Evolutionary conservation across 2,329 filamentous ascomycete genomes (phyloP), one percentile per base, ranked within the genome.

Genomic region (Fusarium begoniae): DNA sequence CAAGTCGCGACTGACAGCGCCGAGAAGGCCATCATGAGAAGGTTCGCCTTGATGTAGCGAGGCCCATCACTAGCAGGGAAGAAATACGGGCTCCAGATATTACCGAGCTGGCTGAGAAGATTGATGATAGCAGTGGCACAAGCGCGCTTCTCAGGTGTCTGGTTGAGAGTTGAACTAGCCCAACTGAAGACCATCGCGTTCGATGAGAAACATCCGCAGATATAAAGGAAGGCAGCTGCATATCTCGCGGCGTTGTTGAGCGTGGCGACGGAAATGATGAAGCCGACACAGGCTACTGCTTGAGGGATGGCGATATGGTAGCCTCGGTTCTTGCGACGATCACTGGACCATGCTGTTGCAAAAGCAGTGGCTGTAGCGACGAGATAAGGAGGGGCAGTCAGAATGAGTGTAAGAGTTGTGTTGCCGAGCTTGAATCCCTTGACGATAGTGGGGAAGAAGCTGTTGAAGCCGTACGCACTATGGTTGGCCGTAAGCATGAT

Each of bases 1-100:
- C 35, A 41, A 20, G 57, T 60, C 17, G 13, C 43, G 2, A 59
- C 44, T 2, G 44, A 59, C 8, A 69, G 38, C 10, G 37, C 15
- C 5, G 68, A 72, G 28, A 72, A 72, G 0, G 47, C 63, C 69
- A 72, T 72, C 76, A 79, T 79, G 11, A 79, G 50, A 0, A 80
- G 53, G 22, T 75, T 78, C 2, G 78, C 78, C 38, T 73, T 70
- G 8, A 65, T 26, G 24, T 78, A 79, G 3, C 77, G 73, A 2
- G 77, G 78, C 3, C 74, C 74, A 26, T 79, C 77, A 10, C 47
- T 61, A 5, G 69, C 40, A 3, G 68, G 70, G 41, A 80, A 80
- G 63, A 79, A 80, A 48, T 79, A 79, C 0, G 78, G 78, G 3
- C 76, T 77, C 48, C 75, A 76, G 22, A 80, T 68, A 44, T 79